Evolutionary conservation across 2,329 filamentous ascomycete genomes (phyloP), one percentile per base, ranked within the genome.

Genomic region (Fusarium acutatum): DNA sequence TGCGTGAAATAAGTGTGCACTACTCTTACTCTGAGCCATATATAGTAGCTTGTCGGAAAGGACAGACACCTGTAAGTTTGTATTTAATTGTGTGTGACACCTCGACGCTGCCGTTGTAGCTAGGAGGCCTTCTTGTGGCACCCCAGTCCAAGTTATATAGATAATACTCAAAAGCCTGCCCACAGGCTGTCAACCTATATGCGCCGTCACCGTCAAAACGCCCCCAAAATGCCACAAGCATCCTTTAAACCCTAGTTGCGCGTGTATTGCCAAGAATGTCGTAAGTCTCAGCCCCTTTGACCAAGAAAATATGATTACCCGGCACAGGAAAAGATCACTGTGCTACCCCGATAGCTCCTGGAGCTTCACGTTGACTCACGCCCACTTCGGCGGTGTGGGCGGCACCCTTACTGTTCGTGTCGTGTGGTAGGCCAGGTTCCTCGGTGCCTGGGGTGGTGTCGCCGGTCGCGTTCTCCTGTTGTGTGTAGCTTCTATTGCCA

Each of bases 181-280:
- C 22, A 43, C 14, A 52, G 62, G 50, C 52, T 61, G 26, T 30
- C 71, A 74, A 44, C 52, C 67, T 41, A 60, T 38, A 53, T 69
- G 32, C 71, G 67, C 67, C 71, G 8, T 60, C 28, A 28, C 57
- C 59, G n/a, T 50, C 26, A 43, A n/a, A 62, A 74, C 71, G 56
- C 71, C 71, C 44, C 40, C 13, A n/a, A 43, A 46, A 68, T 53
- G 35, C 30, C 61, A 57, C 41, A 60, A 59, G 53, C 34, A 37
- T 40, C 54, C 67, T 30, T 46, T 18, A 14, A 59, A 43, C 32
- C 52, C 44, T 53, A 60, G 38, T 61, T 30, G 50, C 41, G 18
- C 41, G 50, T 57, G n/a, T 41, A 52, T 68, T 32, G 38, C 26
- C 30, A 64, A 37, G 54, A 68, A 60, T 61, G 18, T 52, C 35